These are phyloP conservation scores for Sporothrix pallida DNA, from an alignment of 2,329 filamentous ascomycete species.

Conservation along the genomic window DNA sequence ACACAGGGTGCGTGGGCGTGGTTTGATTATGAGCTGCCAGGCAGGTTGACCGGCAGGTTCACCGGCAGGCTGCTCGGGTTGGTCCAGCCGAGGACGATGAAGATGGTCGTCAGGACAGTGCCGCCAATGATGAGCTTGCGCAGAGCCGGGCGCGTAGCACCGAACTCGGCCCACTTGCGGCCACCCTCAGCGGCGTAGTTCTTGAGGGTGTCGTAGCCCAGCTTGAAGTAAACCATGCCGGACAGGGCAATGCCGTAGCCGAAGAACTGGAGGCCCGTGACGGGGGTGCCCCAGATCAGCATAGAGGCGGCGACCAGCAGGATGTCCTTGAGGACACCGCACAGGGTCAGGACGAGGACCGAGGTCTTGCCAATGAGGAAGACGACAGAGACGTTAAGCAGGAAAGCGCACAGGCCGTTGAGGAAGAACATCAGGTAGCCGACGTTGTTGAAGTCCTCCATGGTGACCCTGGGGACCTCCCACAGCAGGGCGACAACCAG, in stretches of 20 bases:
- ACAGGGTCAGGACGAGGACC: slow-evolving; percentile 83
- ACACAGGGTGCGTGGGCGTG: background rate
- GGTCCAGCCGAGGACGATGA: slow-evolving; percentile 67
- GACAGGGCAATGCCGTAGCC: slow-evolving; percentile 80
- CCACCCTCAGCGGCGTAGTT: slow-evolving; percentile 74
- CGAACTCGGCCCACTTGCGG: slow-evolving; percentile 86
- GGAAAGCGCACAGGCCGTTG: slow-evolving; percentile 79
- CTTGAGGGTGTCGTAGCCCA: slow-evolving; percentile 81
- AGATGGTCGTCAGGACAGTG: slow-evolving; percentile 65
- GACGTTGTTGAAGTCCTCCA: slow-evolving; percentile 74
- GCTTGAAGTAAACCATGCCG: slow-evolving; percentile 86
- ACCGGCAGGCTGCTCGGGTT: slow-evolving; percentile 34
- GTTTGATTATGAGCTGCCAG: slow-evolving; percentile 32
- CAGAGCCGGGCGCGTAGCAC: slow-evolving; percentile 73
- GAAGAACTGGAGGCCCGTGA: slow-evolving; percentile 78
- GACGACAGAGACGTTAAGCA: slow-evolving; percentile 84
- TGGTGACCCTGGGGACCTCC: slow-evolving; percentile 72
- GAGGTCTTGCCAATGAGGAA: slow-evolving; percentile 89
- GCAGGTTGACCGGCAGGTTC: slow-evolving; percentile 21
- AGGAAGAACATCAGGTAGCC: slow-evolving; percentile 74
- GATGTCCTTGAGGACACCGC: slow-evolving; percentile 87
- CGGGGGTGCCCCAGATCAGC: slow-evolving; percentile 79
- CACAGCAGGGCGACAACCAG: slow-evolving; percentile 72
- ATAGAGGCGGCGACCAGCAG: slow-evolving; percentile 80
- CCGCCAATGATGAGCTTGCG: slow-evolving; percentile 78